Evolutionary conservation across 208 protist genomes (phyloP).

Genomic region (Crithidia brevicula): DNA sequence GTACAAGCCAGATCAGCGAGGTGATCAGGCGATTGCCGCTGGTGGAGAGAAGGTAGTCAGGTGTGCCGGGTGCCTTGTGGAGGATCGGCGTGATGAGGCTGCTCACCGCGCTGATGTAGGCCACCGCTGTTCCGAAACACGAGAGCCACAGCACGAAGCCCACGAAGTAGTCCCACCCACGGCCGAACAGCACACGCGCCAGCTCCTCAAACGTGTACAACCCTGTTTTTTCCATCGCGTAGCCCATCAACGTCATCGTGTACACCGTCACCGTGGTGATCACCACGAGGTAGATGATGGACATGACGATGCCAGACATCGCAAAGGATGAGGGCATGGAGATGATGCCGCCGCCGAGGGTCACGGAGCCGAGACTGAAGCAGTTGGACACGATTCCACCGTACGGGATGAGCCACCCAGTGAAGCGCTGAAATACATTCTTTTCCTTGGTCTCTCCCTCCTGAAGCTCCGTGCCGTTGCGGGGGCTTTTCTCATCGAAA

Average conservation of each 20-base stretch:
- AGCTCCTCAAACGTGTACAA: constrained; percentile 54
- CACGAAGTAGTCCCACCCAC: constrained; percentile 50
- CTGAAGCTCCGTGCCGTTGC: neutral
- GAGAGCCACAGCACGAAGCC: constrained; percentile 55
- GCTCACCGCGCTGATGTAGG: constrained; percentile 57
- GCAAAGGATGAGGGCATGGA: constrained; percentile 67
- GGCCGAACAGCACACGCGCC: constrained; percentile 58
- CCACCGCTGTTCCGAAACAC: constrained; percentile 62
- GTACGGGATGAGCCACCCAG: constrained; percentile 40
- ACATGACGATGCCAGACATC: constrained; percentile 57
- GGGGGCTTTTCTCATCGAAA: neutral
- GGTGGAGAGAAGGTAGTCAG: constrained; percentile 38
- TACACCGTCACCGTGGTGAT: constrained; percentile 61
- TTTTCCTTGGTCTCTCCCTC: neutral
- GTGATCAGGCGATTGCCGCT: constrained; percentile 53
- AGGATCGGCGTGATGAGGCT: constrained; percentile 43
- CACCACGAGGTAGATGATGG: constrained; percentile 61
- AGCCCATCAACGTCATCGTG: constrained; percentile 58
- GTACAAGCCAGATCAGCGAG: constrained; percentile 48
- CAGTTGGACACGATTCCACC: constrained; percentile 46
- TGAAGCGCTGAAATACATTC: constrained; percentile 22
- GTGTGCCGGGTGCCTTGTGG: constrained; percentile 23
- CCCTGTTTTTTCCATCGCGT: constrained; percentile 58
- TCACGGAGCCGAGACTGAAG: constrained; percentile 63
- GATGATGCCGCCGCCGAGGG: constrained; percentile 74